These are phyloP conservation scores for Colletotrichum viniferum DNA, from an alignment of 2,329 filamentous ascomycete species.

Conservation along the genomic window DNA sequence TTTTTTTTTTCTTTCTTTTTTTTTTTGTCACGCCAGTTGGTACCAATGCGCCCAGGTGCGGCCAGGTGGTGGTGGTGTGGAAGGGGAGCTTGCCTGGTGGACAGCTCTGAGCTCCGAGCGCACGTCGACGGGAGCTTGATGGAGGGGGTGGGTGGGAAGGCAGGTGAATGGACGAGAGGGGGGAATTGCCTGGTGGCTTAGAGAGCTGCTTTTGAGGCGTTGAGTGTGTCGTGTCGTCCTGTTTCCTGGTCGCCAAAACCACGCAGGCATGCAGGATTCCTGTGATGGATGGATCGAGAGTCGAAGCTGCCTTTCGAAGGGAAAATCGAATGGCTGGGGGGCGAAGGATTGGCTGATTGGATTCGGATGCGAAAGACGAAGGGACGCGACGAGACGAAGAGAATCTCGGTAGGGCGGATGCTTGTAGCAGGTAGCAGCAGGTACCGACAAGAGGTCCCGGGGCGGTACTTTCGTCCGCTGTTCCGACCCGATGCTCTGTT, in stretches of 20 bases:
- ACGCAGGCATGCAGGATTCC: neutral
- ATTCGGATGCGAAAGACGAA: neutral
- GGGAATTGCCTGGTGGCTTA: neutral
- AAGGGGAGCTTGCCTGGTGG: neutral
- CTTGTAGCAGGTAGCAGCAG: neutral
- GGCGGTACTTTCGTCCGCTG: neutral
- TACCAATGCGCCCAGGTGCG: neutral
- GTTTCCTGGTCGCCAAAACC: neutral
- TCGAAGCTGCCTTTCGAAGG: neutral
- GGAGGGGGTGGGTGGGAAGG: neutral
- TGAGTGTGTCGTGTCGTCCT: constrained; percentile 13
- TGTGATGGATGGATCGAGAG: neutral
- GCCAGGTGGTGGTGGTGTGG: neutral
- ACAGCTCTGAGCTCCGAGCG: neutral
- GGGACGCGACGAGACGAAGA: neutral
- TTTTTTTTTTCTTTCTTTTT: neutral
- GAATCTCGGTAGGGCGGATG: constrained; percentile 8
- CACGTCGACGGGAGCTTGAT: neutral
- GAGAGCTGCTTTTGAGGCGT: constrained; percentile 8
- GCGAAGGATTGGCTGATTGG: constrained; percentile 1
- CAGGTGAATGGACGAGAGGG: neutral
- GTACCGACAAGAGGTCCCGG: neutral
- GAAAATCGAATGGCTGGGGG: constrained; percentile 8
- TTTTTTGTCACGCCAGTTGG: neutral
- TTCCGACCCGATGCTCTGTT: neutral